phyloP scores from a whole-genome alignment of 305 asterid genomes.

The Plantago rigida region DNA sequence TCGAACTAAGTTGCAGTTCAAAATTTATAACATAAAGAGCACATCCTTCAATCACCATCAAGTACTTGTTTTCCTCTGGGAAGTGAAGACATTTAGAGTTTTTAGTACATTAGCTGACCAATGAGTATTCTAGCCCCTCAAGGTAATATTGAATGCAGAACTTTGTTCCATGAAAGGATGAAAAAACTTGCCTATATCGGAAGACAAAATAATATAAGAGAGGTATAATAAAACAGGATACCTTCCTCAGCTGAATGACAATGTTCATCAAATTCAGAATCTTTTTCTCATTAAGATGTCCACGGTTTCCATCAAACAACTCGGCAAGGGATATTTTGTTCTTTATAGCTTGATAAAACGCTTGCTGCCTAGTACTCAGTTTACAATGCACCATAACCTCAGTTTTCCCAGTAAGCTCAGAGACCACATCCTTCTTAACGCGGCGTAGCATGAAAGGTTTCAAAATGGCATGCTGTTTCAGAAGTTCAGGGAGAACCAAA shows the following conservation, averaged over 20 bases:
- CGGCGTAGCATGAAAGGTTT: slow-evolving; percentile 96
- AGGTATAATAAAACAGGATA: slow-evolving; percentile 25
- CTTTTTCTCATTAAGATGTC: slow-evolving; percentile 90
- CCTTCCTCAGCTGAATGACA: slow-evolving; percentile 98
- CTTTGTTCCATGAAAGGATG: background rate
- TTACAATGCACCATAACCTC: slow-evolving; percentile 86
- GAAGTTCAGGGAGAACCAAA: slow-evolving; percentile 9
- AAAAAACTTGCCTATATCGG: slow-evolving; percentile 12
- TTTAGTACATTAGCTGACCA: too few species aligned
- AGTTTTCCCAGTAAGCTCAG: slow-evolving; percentile 87
- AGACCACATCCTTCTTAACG: slow-evolving; percentile 85
- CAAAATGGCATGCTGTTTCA: slow-evolving; percentile 85
- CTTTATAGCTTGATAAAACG: slow-evolving; percentile 93
- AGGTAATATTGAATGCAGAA: slow-evolving; percentile 2
- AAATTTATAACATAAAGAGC: too few species aligned
- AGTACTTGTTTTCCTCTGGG: too few species aligned
- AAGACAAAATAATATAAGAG: slow-evolving; percentile 12
- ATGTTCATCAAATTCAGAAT: slow-evolving; percentile 89
- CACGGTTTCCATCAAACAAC: slow-evolving; percentile 84
- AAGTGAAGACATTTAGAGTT: slow-evolving; percentile 7
- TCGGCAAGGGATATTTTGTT: slow-evolving; percentile 91
- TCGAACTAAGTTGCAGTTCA: too few species aligned
- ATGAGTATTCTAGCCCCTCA: background rate
- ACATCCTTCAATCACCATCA: too few species aligned
- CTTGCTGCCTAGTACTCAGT: slow-evolving; percentile 87